phyloP scores from a whole-genome alignment of 768 basidiomycete genomes.

The Antrodiella citrinella region DNA sequence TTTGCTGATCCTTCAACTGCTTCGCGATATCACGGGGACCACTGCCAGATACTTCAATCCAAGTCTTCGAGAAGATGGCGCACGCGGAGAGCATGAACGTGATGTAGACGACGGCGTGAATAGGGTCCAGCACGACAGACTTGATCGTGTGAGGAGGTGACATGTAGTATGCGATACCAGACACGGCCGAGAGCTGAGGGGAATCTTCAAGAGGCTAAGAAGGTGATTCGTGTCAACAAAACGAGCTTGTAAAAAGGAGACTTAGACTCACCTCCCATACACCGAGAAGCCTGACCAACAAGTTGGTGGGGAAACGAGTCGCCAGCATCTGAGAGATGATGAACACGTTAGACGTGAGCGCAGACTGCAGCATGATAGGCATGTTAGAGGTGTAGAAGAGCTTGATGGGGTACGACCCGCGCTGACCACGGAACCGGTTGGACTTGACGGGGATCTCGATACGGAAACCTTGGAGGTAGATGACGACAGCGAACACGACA shows the following conservation, averaged over 20 bases:
- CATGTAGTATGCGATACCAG: conserved; percentile 96
- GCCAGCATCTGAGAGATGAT: conserved; percentile 96
- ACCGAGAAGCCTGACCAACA: conserved; percentile 85
- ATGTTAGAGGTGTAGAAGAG: conserved; percentile 99
- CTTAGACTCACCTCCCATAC: conserved; percentile 83
- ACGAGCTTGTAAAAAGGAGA: background rate
- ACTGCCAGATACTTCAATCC: conserved; percentile 97
- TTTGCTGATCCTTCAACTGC: conserved; percentile 97
- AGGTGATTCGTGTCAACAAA: background rate
- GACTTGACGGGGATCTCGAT: conserved; percentile 98
- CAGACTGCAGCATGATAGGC: conserved; percentile 99
- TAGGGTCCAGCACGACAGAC: conserved; percentile 82
- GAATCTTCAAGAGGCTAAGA: conserved; percentile 86
- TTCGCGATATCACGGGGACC: conserved; percentile 95
- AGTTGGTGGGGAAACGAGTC: conserved; percentile 82
- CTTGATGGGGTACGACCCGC: conserved; percentile 94
- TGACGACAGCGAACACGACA: conserved; percentile 87
- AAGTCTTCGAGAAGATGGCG: conserved; percentile 97
- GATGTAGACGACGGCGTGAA: conserved; percentile 89
- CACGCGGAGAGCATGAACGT: conserved; percentile 90
- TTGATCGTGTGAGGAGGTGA: conserved; percentile 93
- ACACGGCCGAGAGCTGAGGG: conserved; percentile 81
- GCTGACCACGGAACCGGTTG: conserved; percentile 93
- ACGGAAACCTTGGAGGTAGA: conserved; percentile 98
- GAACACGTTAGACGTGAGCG: conserved; percentile 90